phyloP scores from a whole-genome alignment of 305 asterid species.

The Solanum hybrid region DNA sequence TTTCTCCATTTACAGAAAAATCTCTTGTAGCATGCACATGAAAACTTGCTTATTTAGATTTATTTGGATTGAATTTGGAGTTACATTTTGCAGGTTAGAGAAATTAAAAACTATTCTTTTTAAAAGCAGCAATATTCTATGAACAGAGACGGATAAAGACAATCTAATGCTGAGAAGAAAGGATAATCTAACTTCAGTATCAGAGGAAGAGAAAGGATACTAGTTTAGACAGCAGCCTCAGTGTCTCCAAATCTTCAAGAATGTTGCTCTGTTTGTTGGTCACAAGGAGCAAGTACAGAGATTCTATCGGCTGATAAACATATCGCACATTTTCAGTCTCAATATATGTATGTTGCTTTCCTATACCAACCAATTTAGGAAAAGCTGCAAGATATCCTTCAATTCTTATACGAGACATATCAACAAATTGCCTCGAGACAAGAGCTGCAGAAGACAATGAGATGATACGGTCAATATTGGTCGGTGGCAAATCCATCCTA shows the following conservation, averaged over 20 bases:
- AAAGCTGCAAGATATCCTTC: constrained; percentile 94
- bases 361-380: constrained; percentile 81
- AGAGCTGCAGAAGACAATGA: constrained; percentile 44
- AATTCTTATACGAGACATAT: constrained; percentile 80
- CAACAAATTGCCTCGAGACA: constrained; percentile 84
- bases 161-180: not conserved
- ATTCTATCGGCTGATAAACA: constrained; percentile 80
- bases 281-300: constrained; percentile 69
- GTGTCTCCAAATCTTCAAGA: constrained; percentile 78
- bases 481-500: not conserved
- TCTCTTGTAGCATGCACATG: not conserved
- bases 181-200: not conserved
- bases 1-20: not conserved
- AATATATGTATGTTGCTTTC: constrained; percentile 77
- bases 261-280: constrained; percentile 92
- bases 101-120: not conserved
- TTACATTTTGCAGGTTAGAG: not conserved
- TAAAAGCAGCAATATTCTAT: not conserved
- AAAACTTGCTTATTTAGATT: not conserved
- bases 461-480: constrained; percentile 16
- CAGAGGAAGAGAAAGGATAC: constrained; percentile 51
- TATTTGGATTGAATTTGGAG: not conserved
- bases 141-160: not conserved
- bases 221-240: constrained; percentile 71
- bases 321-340: constrained; percentile 88